These are phyloP conservation scores for Pseudogymnoascus pannorum DNA, from an alignment of 2,329 filamentous ascomycete genomes.

Conservation along the genomic window DNA sequence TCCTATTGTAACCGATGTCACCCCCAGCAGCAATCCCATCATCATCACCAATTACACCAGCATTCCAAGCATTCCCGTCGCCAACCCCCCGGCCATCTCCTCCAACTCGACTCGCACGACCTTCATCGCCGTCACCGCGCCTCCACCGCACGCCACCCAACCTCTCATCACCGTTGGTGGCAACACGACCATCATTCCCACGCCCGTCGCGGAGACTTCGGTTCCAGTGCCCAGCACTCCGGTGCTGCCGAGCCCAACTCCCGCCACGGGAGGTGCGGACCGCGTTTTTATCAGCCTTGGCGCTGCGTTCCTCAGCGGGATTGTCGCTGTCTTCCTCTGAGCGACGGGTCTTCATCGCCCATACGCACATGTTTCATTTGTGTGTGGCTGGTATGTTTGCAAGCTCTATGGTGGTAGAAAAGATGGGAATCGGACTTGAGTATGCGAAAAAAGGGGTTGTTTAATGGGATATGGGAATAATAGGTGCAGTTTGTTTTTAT, in stretches of 20 bases:
- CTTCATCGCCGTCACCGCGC: constrained; percentile 18
- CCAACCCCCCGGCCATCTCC: not conserved
- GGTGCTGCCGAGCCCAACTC: not conserved
- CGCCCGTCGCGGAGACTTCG: not conserved
- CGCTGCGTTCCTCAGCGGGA: not conserved
- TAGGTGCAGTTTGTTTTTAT: not conserved
- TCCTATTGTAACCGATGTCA: not conserved
- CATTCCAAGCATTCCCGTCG: not conserved
- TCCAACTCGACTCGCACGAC: constrained; percentile 3
- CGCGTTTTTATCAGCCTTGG: not conserved
- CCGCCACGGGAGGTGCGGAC: not conserved
- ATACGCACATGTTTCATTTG: not conserved
- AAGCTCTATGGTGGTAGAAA: not conserved
- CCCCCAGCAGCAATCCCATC: not conserved
- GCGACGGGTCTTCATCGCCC: not conserved
- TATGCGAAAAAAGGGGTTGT: not conserved
- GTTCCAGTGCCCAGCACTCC: not conserved
- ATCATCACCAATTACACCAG: not conserved
- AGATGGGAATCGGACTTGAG: not conserved
- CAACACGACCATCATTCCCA: not conserved
- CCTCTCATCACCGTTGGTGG: not conserved
- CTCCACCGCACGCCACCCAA: not conserved
- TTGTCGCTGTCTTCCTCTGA: not conserved
- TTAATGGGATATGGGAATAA: not conserved
- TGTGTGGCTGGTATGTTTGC: not conserved